Base-by-base conservation (phyloP, 2,329 filamentous ascomycete genomes). In the Hyphodiscus sp. region DNA sequence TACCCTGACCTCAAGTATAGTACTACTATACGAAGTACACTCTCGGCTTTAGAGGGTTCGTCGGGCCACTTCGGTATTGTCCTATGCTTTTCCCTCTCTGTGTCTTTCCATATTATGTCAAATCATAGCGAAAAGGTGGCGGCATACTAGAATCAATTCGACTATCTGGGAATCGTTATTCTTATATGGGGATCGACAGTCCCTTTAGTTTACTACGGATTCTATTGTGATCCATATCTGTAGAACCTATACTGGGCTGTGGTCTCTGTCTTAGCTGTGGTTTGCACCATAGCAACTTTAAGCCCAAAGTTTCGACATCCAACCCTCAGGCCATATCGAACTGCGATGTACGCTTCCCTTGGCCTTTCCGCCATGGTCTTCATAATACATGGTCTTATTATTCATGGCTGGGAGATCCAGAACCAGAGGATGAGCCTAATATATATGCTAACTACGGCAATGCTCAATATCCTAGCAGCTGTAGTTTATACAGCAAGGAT, bases 181-280 rank as follows among this genome's bases (percentile, higher is more conserved):
- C 63, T 71, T 41, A 74, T 70, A 42, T 60, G 70, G 46, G 70
- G 68, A 7, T 67, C 65, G n/a, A 73, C 71, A 41, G 57, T 73
- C 13, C 68, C 69, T n/a, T 70, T 66, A 0, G 59, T 73, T 29
- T 74, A 74, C 53, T 66, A 73, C 43, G 64, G 67, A 5, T 74
- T 74, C 53, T 73, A 70, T 55, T 74, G 70, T 56, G 69, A 72
- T 55, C 63, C 61, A 20, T 29, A 45, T 13, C 54, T 70, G 29
- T 64, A 67, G 44, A 64, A 51, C 13, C 46, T 67, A 7, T 72
- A 74, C 57, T 71, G 67, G 61, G 51, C 57, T 13, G 65, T 72
- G 62, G 69, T 73, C 16, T 41, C 55, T 71, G 58, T 61, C 6
- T 61, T 76, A 13, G 67, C 68, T 6, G 47, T 61, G 2, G 47